Percentiles rank a stretch among this genome's conserved stretches.
phyloP scores from a whole-genome alignment of 805 yeast species.

The Saccharomycopsis synnaedendra region DNA sequence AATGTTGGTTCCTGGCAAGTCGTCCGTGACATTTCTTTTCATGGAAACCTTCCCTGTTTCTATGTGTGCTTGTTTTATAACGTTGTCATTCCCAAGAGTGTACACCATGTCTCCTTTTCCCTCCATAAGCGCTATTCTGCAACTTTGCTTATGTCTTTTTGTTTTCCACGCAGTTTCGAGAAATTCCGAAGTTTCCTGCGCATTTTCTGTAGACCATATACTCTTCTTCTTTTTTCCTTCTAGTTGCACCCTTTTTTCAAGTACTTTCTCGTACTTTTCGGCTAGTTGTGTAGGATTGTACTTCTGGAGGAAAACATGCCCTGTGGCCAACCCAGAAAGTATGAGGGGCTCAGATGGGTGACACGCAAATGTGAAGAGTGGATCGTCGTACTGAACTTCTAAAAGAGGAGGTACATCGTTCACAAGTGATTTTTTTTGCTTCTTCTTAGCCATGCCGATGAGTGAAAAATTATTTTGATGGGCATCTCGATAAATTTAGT shows the following conservation, averaged over 20 bases:
- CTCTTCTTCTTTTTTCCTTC: constrained; percentile 26
- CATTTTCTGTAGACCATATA: constrained; percentile 29
- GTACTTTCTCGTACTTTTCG: constrained; percentile 19
- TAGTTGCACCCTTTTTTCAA: constrained; percentile 17
- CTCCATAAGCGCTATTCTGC: constrained; percentile 61
- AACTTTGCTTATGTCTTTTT: constrained; percentile 81
- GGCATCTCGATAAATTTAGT: neutral
- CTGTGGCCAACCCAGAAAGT: constrained; percentile 71
- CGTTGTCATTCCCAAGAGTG: constrained; percentile 71
- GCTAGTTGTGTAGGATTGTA: constrained; percentile 44
- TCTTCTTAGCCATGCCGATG: constrained; percentile 11
- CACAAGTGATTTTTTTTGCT: constrained; percentile 1
- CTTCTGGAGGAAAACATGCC: constrained; percentile 51
- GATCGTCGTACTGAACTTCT: constrained; percentile 27
- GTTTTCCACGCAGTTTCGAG: constrained; percentile 61
- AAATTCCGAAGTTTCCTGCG: constrained; percentile 11
- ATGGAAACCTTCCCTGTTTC: constrained; percentile 62
- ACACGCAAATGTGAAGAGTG: constrained; percentile 65
- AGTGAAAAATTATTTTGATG: neutral
- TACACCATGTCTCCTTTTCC: constrained; percentile 45
- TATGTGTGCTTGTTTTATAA: constrained; percentile 62
- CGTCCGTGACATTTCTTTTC: constrained; percentile 32
- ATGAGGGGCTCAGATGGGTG: constrained; percentile 65
- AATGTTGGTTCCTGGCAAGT: constrained; percentile 1
- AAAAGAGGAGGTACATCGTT: constrained; percentile 10